Conservation (phyloP, 176 grass and related monocot genomes). For the Tuctoria greenei region DNA sequence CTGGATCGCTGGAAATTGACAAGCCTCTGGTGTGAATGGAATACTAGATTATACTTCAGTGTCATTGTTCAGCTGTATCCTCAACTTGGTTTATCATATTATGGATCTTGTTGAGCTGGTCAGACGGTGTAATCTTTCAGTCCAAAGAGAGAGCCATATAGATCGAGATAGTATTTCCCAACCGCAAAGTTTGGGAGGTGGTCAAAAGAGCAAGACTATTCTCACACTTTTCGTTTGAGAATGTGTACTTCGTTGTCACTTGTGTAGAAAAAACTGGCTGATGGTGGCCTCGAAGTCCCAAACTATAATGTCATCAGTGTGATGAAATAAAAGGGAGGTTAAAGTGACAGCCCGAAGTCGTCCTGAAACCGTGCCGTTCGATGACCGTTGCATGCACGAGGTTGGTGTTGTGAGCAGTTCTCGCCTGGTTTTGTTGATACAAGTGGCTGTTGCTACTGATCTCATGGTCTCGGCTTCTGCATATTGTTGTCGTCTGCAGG, state of each 20-base stretch:
- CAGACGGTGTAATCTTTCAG: neutral
- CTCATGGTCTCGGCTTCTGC: neutral
- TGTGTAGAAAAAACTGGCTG: neutral
- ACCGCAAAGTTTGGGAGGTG: conserved; percentile 18
- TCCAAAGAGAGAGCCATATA: neutral
- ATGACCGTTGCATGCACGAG: neutral
- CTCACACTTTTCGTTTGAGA: neutral
- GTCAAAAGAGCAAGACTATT: conserved; percentile 29
- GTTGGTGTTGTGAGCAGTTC: neutral
- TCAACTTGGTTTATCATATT: neutral
- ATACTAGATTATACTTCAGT: neutral
- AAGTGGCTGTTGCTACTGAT: neutral
- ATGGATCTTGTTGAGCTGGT: neutral
- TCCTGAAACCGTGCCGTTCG: neutral
- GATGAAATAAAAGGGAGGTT: neutral
- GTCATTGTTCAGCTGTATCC: neutral
- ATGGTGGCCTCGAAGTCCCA: neutral
- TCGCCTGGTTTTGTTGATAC: neutral
- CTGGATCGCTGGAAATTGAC: neutral
- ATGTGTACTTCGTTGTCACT: conserved; percentile 19
- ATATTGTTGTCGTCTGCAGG: neutral
- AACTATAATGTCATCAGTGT: neutral
- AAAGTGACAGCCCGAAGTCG: neutral
- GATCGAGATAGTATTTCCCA: neutral
- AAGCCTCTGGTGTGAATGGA: neutral